Evolutionary conservation across 805 yeast genomes (phyloP), one percentile per base, ranked within the genome.

Genomic region (Metschnikowia similis): DNA sequence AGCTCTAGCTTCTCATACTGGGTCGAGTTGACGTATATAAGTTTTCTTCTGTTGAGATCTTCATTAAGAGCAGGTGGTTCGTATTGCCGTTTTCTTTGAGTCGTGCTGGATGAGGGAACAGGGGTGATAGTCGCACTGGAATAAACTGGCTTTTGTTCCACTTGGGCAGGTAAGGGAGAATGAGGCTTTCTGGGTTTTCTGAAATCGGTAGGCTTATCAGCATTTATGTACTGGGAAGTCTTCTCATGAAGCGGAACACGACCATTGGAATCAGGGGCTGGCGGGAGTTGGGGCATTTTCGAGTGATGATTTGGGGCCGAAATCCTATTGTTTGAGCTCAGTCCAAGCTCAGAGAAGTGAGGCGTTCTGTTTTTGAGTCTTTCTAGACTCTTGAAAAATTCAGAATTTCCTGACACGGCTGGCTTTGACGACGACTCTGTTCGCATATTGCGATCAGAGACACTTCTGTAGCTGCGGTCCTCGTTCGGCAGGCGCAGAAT

Each of bases 1-100:
- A 87, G 71, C 60, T 89, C 97, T 28, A 87, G 68, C 49, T 85
- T 79, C 59, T 85, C 91, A 62, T 87, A 92, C 39, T 76, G 76
- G 32, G 75, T 75, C 1, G 79, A 82, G 63, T 89, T 87, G 17
- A 74, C 69, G 2, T 54, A 56, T 7, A 74, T 66, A 17, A 63
- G 49, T 52, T 69, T 68, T 37, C 62, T 64, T 34, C 58, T 58
- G 14, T 58, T 56, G 4, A 55, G 54, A 9, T 61, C 66, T 27
- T 58, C 59, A n/a, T 32, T 32, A 7, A 41, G 17, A 21, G 27
- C 9, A 5, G 34, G 45, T 17, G 37, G 37, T 21, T 41, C 45
- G 21, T 21, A 32, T 26, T 16, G 29, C 6, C 45, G 45, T 11
- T 41, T 41, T 32, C 45, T 41, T 26, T 36, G 21, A 10, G 29